Evolutionary conservation across 169 alveolate species (phyloP).

Genomic region (Fabrea salina): DNA sequence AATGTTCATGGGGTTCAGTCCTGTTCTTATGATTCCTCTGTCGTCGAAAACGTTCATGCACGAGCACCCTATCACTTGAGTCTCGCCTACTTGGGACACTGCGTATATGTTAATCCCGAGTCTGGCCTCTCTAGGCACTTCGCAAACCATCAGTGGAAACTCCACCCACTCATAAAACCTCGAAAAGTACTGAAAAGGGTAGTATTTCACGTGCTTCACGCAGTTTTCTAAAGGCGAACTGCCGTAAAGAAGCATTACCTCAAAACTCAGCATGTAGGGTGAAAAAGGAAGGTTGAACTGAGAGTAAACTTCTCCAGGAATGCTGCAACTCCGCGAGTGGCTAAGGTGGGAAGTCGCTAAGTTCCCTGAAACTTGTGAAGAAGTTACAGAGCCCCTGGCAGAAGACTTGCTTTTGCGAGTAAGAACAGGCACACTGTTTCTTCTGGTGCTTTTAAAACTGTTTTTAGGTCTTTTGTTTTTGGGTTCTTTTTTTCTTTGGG

Average conservation of each 20-base stretch:
- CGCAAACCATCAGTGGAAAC: slow-evolving; percentile 42
- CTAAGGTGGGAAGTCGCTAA: background rate
- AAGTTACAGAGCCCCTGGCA: background rate
- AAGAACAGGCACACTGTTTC: background rate
- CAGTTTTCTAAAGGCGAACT: background rate
- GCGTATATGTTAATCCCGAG: slow-evolving; percentile 38
- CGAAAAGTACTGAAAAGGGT: slow-evolving; percentile 30
- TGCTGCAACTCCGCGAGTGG: background rate
- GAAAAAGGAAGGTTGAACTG: background rate
- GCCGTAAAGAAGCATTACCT: slow-evolving; percentile 29
- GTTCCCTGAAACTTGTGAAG: background rate
- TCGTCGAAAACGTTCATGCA: background rate
- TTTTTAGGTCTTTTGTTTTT: slow-evolving; percentile 1
- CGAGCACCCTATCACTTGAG: background rate
- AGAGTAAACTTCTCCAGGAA: background rate
- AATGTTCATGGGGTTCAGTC: slow-evolving; percentile 57
- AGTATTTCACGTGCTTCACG: background rate
- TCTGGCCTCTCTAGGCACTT: slow-evolving; percentile 48
- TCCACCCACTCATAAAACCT: slow-evolving; percentile 38
- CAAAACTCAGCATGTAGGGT: background rate
- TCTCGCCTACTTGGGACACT: background rate
- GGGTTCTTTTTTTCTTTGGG: slow-evolving; percentile 14
- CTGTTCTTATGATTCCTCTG: background rate
- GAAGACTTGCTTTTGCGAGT: background rate
- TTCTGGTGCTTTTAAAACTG: background rate